Conservation (phyloP, 345 rosid genomes). For the Camelina neglecta region DNA sequence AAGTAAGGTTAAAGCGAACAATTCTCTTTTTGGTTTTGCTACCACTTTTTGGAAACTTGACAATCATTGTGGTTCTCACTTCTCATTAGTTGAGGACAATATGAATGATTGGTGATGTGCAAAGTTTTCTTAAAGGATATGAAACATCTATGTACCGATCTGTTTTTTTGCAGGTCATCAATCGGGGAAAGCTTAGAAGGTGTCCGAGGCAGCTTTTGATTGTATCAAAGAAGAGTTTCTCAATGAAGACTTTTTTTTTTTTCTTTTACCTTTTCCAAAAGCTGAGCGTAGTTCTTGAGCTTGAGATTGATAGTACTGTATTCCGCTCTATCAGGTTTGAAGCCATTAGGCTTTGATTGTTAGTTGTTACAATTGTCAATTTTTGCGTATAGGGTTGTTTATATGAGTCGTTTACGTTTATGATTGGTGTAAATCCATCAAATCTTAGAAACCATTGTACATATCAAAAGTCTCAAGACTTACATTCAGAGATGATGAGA, state of each 20-base stretch:
- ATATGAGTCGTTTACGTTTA: background rate
- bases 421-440: background rate
- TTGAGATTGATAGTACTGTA: conserved; percentile 1
- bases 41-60: background rate
- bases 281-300: background rate
- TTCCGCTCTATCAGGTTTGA: background rate
- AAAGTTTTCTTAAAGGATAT: background rate
- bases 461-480: background rate
- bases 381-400: background rate
- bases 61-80: background rate
- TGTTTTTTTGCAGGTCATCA: conserved; percentile 39
- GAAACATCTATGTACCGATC: background rate
- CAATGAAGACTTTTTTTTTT: background rate
- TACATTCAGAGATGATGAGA: background rate
- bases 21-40: conserved; percentile 10
- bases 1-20: conserved; percentile 51
- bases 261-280: background rate
- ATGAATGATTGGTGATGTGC: conserved; percentile 1
- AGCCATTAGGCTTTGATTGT: conserved; percentile 9
- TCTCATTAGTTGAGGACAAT: background rate
- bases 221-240: background rate
- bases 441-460: background rate
- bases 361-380: background rate
- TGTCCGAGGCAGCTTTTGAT: conserved; percentile 44
- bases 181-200: conserved; percentile 45